Base-by-base conservation (phyloP, 352 stramenopile genomes). In the Phytophthora europaea region DNA sequence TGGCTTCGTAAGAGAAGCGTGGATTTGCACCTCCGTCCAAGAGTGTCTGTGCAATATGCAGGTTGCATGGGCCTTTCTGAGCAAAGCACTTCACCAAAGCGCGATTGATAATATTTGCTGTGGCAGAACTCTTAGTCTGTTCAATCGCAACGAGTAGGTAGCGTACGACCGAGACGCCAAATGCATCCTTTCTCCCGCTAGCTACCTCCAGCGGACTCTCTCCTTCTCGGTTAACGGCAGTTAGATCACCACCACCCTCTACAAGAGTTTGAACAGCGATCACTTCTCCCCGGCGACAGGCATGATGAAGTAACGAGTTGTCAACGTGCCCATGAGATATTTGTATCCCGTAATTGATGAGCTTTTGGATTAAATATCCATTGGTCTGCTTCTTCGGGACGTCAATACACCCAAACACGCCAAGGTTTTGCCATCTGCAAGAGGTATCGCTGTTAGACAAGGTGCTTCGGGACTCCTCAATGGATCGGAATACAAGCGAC, bases 341-440 rank as follows among this genome's bases (percentile, higher is more conserved):
- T 10, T 45, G 15, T 0, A 79, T 43, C 26, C 72, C 83, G 31
- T 88, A 82, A 20, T 78, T 72, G n/a, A 90, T 67, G 28, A 89
- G 67, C 58, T 90, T 90, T 48, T 87, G 75, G 22, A 92, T 85
- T 13, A 86, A 47, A 23, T 82, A 76, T 16, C 58, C 65, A 31
- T 71, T 75, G 6, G 70, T 85, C 3, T 83, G 73, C 12, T 52
- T 52, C 55, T 64, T 75, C 4, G 75, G 67, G 0, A 85, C 16
- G 31, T 73, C 75, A 61, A 84, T 84, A 53, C 85, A 91, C 26
- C 83, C 84, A 48, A 92, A 87, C 0, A 77, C 72, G 50, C 75
- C 73, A 34, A 92, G 47, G 28, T 89, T 90, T 54, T 87, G 81
- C 85, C 85, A 92, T 23, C 66, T 82, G 54, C 85, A 89, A 16